Percentiles rank a stretch among this genome's conserved stretches.
Evolutionary conservation across 83 land plant species (phyloP).

Genomic region (Diphasiastrum complanatum): DNA sequence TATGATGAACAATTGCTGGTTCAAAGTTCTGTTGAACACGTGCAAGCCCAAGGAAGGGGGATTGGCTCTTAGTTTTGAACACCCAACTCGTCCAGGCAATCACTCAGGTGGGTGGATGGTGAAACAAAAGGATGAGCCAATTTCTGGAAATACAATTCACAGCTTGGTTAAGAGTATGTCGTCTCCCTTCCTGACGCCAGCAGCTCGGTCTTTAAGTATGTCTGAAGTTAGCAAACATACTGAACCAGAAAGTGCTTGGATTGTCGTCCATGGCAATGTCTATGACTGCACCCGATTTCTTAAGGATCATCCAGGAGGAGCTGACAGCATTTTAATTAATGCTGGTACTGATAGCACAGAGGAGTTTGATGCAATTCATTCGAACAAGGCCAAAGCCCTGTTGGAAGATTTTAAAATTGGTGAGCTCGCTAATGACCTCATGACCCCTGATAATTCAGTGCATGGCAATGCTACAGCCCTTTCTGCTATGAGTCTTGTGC

Average conservation of each 20-base stretch:
- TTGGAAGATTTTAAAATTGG: conserved; percentile 59
- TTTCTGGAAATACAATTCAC: conserved; percentile 14
- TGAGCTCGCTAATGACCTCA: conserved; percentile 31
- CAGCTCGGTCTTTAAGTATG: conserved; percentile 32
- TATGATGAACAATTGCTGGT: conserved; percentile 99
- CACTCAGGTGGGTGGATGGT: conserved; percentile 98
- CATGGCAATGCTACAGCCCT: conserved; percentile 37
- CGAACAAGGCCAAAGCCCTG: conserved; percentile 71
- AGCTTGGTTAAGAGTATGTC: conserved; percentile 50
- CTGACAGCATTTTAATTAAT: conserved; percentile 77
- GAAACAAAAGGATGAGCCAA: conserved; percentile 38
- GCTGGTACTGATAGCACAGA: conserved; percentile 88
- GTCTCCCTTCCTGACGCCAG: conserved; percentile 44
- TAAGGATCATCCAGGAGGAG: conserved; percentile 80
- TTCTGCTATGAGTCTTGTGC: neutral
- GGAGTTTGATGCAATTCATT: conserved; percentile 95
- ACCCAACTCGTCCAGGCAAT: conserved; percentile 86
- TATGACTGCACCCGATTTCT: conserved; percentile 91
- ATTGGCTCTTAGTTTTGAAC: conserved; percentile 74
- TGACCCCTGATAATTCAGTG: conserved; percentile 46
- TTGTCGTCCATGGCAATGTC: conserved; percentile 67
- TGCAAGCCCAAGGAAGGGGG: conserved; percentile 72
- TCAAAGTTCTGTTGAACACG: conserved; percentile 31
- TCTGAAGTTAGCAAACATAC: conserved; percentile 67
- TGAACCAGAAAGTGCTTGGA: conserved; percentile 72